Base-by-base conservation (phyloP, 1,139 yeast genomes). In the Blastobotrys malaysiensis region DNA sequence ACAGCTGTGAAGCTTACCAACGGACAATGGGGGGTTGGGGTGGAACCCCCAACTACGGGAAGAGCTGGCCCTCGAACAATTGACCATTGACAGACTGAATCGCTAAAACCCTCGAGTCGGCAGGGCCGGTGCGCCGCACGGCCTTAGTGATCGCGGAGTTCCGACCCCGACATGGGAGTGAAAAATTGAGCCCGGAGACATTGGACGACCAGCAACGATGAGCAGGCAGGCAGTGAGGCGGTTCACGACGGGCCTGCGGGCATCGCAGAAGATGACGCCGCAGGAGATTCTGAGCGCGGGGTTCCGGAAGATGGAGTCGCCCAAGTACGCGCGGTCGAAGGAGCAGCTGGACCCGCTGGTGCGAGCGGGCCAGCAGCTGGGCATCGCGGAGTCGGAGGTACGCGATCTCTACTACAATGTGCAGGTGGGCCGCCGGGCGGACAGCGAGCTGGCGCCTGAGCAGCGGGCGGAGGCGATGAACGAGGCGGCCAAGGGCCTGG, bases 291-390 rank as follows among this genome's bases (percentile, higher is more conserved):
- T 70, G 36, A 59, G 63, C 26, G 57, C 61, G 52, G 73, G 73
- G 4, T 69, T 70, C 60, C 60, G 66, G 56, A 61, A 65, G 36
- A 69, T 70, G 65, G 66, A 67, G 43, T 59, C 61, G 43, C 54
- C 59, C 6, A 60, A 61, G 19, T 66, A 68, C 56, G 53, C 57
- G 26, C 69, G 69, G 55, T 58, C 67, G 16, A 65, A 65, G n/a
- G 66, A 59, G 16, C 66, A 68, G 46, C 62, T 66, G 26, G 54
- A 58, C 24, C 63, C 65, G 43, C 59, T 70, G 49, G 57, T 67
- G 16, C 50, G 59, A 4, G 73, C 73, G 14, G 74, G 67, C n/a
- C 56, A 59, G 45, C 59, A 63, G 55, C 65, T 70, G 13, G 70
- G 72, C 3, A 60, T 70, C 24, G 55, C 69, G 13, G 65, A 64